Base-by-base conservation (phyloP, 164 flowering plant species). In the Chimonanthus salicifolius region DNA sequence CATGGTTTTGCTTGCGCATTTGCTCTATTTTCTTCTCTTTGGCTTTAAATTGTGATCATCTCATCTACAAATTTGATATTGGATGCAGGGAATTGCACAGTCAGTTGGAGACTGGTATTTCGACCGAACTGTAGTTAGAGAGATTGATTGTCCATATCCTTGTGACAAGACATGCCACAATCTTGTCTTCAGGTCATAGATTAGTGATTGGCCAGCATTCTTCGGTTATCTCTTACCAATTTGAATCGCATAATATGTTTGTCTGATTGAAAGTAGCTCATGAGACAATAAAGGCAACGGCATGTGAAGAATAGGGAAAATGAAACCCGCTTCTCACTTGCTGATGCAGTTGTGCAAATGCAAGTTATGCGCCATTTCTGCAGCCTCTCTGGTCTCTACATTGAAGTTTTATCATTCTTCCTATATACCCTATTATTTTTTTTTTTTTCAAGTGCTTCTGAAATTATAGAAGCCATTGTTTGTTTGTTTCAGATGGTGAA, bases 71-170 rank as follows among this genome's bases (percentile, higher is more conserved):
- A 33, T 33, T n/a, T 66, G 11, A 10, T 45, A 11, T 70, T 43
- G 11, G 16, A 58, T 71, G 64, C 73, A 71, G 73, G 67, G 66
- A 10, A 71, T 71, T 62, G 73, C 73, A 16, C 67, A 45, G 46
- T 60, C 73, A 1, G 73, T 71, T 16, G 73, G 73, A 6, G 66
- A 71, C 66, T 71, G 73, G 73, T 71, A 71, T n/a, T 71, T 71
- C 18, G 73, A 45, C 13, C 67, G 73, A 7, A 16, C 44, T n/a
- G 66, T 16, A n/a, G 73, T 47, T 8, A 71, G 62, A 64, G 54
- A 43, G 9, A 71, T 71, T 7, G 73, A 71, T 51, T 71, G 73
- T n/a, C 73, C 73, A 3, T 71, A 71, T 43, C 73, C 73, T 49
- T 71, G 73, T 62, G 73, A 71, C 66, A 60, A 47, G 51, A 71